Evolutionary conservation across 2,329 filamentous ascomycete genomes (phyloP), one percentile per base, ranked within the genome.

Genomic region (Penicillium griseofulvum): DNA sequence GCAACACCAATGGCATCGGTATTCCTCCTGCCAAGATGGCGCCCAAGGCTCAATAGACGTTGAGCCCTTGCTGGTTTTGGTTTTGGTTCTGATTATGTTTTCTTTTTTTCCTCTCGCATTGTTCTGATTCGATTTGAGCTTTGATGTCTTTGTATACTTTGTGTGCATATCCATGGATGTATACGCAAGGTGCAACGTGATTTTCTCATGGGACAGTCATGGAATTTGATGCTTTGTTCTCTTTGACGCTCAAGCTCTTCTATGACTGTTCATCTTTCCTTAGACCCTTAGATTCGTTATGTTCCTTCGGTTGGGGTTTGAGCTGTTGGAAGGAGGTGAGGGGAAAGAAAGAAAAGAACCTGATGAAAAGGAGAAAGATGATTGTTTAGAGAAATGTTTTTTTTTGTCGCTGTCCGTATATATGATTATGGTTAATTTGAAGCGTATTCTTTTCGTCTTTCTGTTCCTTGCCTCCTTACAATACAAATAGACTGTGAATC

Each of bases 1-100:
- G 93, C 71, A 99, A 99, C 83, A 83, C 83, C 67, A 99, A 97
- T 78, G 89, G 90, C 19, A 78, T 96, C 24, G 94, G 94, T 63
- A 77, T 86, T 34, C 71, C 80, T 45, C 83, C 83, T 6, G 63
- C 72, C 54, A 79, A 80, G 73, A 63, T 79, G 19, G 50, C 60
- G 8, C n/a, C 33, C 47, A 54, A 54, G 52, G 47, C 52, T 44
- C 46, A 54, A 41, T 54, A 54, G 36, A 48, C 34, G 1, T 14
- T 11, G 14, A 12, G 11, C 5, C 12, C 14, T 45, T 39, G 26
- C 24, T 17, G 22, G 7, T 38, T 22, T 14, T 33, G 24, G 33
- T 31, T 52, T 45, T 16, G 31, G 22, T 19, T 42, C 22, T 14
- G 38, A 28, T 42, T 8, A 24, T 22, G 19, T 33, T 34, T 39